Conservation (phyloP, 176 grass and related monocot genomes). For the Eleusine coracana region DNA sequence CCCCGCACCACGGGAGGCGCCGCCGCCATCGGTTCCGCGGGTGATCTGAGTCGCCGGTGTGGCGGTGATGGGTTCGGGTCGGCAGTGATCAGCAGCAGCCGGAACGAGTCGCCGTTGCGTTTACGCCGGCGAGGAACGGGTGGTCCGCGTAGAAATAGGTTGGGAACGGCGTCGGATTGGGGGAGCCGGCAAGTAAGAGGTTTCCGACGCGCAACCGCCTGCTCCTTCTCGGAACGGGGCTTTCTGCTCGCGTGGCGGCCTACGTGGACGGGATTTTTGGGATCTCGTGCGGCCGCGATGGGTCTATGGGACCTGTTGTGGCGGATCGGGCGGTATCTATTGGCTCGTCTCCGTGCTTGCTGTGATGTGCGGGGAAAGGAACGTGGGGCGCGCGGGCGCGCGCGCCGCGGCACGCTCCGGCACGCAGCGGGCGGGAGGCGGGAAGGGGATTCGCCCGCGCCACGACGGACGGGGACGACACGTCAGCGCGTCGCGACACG, state of each 20-base stretch:
- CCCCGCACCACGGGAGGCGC: constrained; percentile 42
- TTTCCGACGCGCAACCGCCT: constrained; percentile 34
- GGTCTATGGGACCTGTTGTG: rapidly evolving
- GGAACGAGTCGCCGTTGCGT: constrained; percentile 1
- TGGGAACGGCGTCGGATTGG: not conserved
- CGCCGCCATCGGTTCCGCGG: constrained; percentile 33
- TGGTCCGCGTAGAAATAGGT: constrained; percentile 58
- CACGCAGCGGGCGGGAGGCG: constrained; percentile 52
- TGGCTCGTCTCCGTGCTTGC: not conserved
- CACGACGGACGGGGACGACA: constrained; percentile 24
- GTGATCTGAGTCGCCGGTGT: not conserved
- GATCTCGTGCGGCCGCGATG: not conserved
- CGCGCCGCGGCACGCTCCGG: constrained; percentile 43
- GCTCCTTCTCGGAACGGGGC: not conserved
- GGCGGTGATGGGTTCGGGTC: not conserved
- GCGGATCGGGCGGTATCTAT: rapidly evolving
- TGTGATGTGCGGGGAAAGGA: not conserved
- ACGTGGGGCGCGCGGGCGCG: constrained; percentile 22
- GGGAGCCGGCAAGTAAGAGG: constrained; percentile 37
- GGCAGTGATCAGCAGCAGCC: constrained; percentile 6
- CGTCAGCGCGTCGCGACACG: constrained; percentile 18
- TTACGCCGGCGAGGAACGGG: constrained; percentile 39
- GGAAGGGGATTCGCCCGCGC: constrained; percentile 34
- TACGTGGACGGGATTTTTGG: not conserved
- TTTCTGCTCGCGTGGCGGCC: constrained; percentile 37